Conservation (phyloP, 2,329 filamentous ascomycete genomes). For the Cladophialophora bantiana region DNA sequence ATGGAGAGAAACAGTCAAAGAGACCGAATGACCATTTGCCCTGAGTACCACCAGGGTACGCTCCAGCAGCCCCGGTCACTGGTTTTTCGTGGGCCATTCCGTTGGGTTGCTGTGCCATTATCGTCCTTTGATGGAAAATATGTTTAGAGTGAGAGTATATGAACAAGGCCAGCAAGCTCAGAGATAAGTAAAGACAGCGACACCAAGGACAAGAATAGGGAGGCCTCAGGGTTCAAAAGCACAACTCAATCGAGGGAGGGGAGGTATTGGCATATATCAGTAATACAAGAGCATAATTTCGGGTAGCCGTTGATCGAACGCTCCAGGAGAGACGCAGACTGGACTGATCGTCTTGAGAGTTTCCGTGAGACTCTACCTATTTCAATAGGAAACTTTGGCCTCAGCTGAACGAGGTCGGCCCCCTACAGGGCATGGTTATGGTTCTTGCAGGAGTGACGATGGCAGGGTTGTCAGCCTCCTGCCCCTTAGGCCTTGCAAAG, state of each 20-base stretch:
- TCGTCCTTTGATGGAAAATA: conserved; percentile 1
- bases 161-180: not conserved
- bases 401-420: conserved; percentile 12
- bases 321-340: conserved; percentile 1
- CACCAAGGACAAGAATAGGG: not conserved
- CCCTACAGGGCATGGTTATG: not conserved
- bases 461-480: conserved; percentile 13
- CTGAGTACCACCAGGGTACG: conserved; percentile 19
- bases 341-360: not conserved
- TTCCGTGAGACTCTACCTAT: not conserved
- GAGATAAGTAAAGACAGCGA: not conserved
- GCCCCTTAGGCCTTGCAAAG: not conserved
- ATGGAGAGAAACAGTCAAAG: conserved; percentile 46
- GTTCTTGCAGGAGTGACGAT: not conserved
- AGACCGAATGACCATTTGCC: conserved; percentile 45
- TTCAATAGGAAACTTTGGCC: not conserved
- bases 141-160: conserved; percentile 1
- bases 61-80: conserved; percentile 7
- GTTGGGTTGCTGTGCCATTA: conserved; percentile 11
- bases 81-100: conserved; percentile 13
- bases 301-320: not conserved
- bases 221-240: not conserved
- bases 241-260: not conserved
- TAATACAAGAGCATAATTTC: conserved; percentile 2
- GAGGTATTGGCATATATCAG: conserved; percentile 3